Base-by-base conservation (phyloP, 345 rosid species). In the Linum lewisii region DNA sequence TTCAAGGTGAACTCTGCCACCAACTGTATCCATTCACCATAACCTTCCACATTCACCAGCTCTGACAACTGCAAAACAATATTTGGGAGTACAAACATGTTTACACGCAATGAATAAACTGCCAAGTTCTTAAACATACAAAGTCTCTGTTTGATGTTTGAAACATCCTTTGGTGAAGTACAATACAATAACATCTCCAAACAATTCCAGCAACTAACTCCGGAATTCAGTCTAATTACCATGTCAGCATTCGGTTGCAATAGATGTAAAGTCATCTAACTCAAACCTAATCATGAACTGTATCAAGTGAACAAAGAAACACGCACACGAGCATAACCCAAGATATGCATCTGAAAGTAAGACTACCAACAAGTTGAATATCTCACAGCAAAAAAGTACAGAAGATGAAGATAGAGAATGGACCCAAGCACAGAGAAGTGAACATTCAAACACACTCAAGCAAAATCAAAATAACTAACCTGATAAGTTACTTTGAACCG, bases 21-120 rank as follows among this genome's bases (percentile, higher is more conserved):
- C 78, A 90, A 70, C 20, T 69, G 96, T 81, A 94, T 94, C 99
- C 99, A 93, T 52, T 93, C 99, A 76, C 92, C 77, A 60, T 93
- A 93, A 61, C 99, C 97, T 54, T 90, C 96, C 78, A 93, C 87
- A 66, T 82, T 93, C 79, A 93, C 96, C 75, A 93, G 95, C 82
- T 93, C 99, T 24, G 97, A 87, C 77, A 93, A 76, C 99, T 93
- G 87, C 76, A 66, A 70, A 38, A 72, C 53, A 60, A 71, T 72
- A 66, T 44, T 61, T 49, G 50, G 50, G 26, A 68, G 54, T 45
- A 34, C 52, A 15, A 47, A 32, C 34, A 34, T 29, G 69, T 57
- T 68, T 61, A 25, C 34, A 55, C 37, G 25, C 9, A 51, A 59
- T 24, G 54, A 60, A 44, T 16, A 38, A 1, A 11, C 16, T 44